phyloP scores from a whole-genome alignment of 2,329 filamentous ascomycete genomes.

The Stemphylium vesicarium region DNA sequence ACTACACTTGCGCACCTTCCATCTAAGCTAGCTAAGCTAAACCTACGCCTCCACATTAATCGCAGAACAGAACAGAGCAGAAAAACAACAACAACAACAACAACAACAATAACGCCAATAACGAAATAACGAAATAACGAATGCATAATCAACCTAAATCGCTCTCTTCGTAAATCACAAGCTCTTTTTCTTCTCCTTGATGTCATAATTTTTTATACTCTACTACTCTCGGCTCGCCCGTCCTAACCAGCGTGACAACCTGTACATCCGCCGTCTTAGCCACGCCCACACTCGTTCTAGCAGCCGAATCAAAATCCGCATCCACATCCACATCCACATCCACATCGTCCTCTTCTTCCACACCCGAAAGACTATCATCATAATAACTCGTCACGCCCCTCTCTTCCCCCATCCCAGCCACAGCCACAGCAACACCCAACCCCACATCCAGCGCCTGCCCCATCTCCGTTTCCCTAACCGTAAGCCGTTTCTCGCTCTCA shows the following conservation, averaged over 20 bases:
- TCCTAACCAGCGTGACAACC: background rate
- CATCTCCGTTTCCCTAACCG: conserved; percentile 6
- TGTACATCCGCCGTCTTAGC: conserved; percentile 8
- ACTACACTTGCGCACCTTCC: too few species aligned
- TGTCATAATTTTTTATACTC: conserved; percentile 10
- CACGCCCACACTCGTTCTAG: conserved; percentile 1
- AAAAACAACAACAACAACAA: background rate
- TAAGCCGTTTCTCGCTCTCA: conserved; percentile 10
- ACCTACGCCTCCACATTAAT: too few species aligned
- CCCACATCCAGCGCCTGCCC: conserved; percentile 2
- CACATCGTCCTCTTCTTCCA: conserved; percentile 6
- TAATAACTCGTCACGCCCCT: conserved; percentile 10
- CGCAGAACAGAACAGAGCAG: too few species aligned
- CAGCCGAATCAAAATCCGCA: background rate
- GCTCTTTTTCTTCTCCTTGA: background rate
- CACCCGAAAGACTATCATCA: conserved; percentile 19
- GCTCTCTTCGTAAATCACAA: background rate
- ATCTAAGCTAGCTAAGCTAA: too few species aligned
- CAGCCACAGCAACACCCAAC: too few species aligned
- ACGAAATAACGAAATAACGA: background rate
- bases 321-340: too few species aligned
- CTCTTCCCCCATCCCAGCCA: background rate
- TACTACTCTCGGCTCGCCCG: conserved; percentile 1
- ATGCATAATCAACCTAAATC: background rate
- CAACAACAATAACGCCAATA: background rate